phyloP scores from a whole-genome alignment of 768 basidiomycete species.

The Flagelloscypha sp. region DNA sequence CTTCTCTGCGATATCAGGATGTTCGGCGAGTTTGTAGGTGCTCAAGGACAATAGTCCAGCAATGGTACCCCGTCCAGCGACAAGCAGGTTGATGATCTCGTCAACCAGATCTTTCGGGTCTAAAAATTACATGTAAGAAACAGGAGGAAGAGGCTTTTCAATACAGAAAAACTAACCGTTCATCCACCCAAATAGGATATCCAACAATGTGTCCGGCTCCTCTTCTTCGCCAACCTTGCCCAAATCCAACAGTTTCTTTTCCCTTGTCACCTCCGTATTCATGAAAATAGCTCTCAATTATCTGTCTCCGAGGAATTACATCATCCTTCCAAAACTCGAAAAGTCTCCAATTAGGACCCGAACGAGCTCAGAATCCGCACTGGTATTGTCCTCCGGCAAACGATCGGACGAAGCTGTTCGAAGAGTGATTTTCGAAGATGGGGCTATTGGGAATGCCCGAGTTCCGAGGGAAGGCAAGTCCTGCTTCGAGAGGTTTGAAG shows the following conservation, averaged over 20 bases:
- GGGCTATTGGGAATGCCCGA: constrained; percentile 15
- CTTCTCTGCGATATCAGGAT: constrained; percentile 12
- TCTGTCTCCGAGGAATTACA: constrained; percentile 33
- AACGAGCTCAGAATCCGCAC: constrained; percentile 28
- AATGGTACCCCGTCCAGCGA: constrained; percentile 26
- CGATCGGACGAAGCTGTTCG: constrained; percentile 36
- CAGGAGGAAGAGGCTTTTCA: too few species aligned
- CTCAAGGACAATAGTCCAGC: constrained; percentile 14
- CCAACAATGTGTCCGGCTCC: constrained; percentile 29
- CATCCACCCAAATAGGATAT: constrained; percentile 35
- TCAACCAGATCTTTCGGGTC: too few species aligned
- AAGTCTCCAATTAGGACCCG: constrained; percentile 42
- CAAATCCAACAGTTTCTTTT: constrained; percentile 40
- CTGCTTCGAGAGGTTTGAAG: constrained; percentile 37
- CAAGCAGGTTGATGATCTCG: constrained; percentile 23
- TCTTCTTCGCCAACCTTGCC: constrained; percentile 40
- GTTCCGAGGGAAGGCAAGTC: constrained; percentile 38
- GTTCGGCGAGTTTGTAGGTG: constrained; percentile 15
- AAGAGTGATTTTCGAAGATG: constrained; percentile 7
- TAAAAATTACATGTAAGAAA: too few species aligned
- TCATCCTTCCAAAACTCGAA: constrained; percentile 45
- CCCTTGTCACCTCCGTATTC: constrained; percentile 31
- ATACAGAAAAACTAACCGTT: constrained; percentile 22
- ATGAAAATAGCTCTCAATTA: constrained; percentile 43
- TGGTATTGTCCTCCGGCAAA: constrained; percentile 41